These are phyloP conservation scores for Talaromyces sp. DNA, from an alignment of 2,329 filamentous ascomycete species.

Conservation along the genomic window DNA sequence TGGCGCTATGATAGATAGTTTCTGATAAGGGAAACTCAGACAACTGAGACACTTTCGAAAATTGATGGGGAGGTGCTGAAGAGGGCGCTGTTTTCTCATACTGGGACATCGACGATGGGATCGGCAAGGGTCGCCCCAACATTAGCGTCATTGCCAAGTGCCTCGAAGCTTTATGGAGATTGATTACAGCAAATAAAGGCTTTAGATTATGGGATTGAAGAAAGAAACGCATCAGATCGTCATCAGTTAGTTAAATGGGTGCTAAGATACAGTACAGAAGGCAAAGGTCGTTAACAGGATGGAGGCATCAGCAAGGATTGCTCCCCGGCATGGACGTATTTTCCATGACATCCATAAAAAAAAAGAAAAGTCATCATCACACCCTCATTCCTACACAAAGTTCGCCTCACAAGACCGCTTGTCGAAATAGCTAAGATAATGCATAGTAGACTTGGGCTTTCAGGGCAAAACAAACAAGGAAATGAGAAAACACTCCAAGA, in stretches of 20 bases:
- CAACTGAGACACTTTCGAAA: not conserved
- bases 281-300: constrained; percentile 42
- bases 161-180: not conserved
- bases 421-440: constrained; percentile 30
- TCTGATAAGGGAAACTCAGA: not conserved
- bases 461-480: not conserved
- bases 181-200: not conserved
- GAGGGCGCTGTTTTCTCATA: constrained; percentile 16
- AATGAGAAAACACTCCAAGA: not conserved
- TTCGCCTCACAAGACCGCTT: constrained; percentile 19
- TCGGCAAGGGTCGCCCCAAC: constrained; percentile 26
- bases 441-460: constrained; percentile 13
- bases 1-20: not conserved
- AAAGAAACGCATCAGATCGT: constrained; percentile 37
- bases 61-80: constrained; percentile 2
- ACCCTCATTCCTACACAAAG: constrained; percentile 25
- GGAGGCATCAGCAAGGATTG: constrained; percentile 25
- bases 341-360: constrained; percentile 26
- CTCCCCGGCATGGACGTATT: constrained; percentile 25
- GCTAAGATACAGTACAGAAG: constrained; percentile 47
- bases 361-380: constrained; percentile 28
- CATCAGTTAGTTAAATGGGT: constrained; percentile 41
- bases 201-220: not conserved
- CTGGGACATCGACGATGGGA: constrained; percentile 10
- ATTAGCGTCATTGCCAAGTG: constrained; percentile 22